Percentiles rank a stretch among this genome's conserved stretches.
These are phyloP conservation scores for Ettlia oleoabundans DNA, from an alignment of 139 green algal species.

Conservation along the genomic window DNA sequence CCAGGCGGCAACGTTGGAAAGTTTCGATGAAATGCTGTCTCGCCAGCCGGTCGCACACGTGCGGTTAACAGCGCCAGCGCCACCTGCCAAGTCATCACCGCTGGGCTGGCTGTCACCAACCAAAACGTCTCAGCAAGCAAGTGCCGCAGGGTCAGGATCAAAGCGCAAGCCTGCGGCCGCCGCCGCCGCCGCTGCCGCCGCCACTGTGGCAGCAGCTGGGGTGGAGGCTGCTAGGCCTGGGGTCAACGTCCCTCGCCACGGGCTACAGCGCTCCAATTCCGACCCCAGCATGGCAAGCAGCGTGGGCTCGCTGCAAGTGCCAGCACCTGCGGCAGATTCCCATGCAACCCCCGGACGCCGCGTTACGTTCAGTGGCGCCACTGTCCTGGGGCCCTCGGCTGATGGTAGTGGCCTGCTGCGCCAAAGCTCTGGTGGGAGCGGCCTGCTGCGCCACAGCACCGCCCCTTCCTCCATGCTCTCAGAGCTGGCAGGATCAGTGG, in stretches of 20 bases:
- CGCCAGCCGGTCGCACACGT: conserved; percentile 25
- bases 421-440: not conserved
- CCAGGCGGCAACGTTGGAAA: conserved; percentile 44
- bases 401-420: not conserved
- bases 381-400: not conserved
- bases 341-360: not conserved
- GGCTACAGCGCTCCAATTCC: conserved; percentile 43
- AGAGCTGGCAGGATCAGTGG: not conserved
- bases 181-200: not conserved
- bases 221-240: not conserved
- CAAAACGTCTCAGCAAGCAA: not conserved
- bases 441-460: conserved; percentile 13
- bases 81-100: not conserved
- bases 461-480: conserved; percentile 3
- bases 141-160: not conserved
- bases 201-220: not conserved
- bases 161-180: not conserved
- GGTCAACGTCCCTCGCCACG: not conserved
- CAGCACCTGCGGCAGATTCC: not conserved
- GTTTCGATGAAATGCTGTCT: conserved; percentile 45
- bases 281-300: conserved; percentile 20
- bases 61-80: not conserved
- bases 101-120: conserved; percentile 15
- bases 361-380: conserved; percentile 1
- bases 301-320: not conserved